Conservation (phyloP, 257 asterid species). For the Nicotiana otophora region DNA sequence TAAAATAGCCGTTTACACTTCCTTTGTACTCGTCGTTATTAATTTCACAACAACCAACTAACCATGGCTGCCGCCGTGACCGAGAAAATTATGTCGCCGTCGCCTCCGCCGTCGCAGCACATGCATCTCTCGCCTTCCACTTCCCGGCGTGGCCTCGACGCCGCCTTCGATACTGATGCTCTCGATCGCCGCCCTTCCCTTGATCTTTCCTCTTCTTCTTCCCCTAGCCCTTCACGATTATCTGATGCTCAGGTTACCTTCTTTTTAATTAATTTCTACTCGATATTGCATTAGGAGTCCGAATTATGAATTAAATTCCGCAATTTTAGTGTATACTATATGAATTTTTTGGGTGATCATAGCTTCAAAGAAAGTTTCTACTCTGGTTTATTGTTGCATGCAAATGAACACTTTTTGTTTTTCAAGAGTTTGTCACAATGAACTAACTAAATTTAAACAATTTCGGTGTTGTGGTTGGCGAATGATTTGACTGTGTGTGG, state of each 20-base stretch:
- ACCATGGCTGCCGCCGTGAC: constrained; percentile 56
- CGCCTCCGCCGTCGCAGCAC: constrained; percentile 45
- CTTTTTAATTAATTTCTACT: not conserved
- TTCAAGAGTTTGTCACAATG: not conserved
- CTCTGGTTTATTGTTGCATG: not conserved
- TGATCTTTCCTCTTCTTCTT: constrained; percentile 21
- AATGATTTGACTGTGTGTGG: not conserved
- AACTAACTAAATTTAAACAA: not conserved
- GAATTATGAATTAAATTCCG: not conserved
- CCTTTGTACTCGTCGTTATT: not conserved
- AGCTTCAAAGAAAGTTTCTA: not conserved
- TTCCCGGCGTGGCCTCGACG: constrained; percentile 33
- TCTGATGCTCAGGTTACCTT: constrained; percentile 48
- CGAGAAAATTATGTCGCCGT: constrained; percentile 46
- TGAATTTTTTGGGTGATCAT: not conserved
- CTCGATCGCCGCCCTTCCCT: constrained; percentile 37
- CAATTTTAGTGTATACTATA: no score
- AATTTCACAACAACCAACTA: not conserved
- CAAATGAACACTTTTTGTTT: not conserved
- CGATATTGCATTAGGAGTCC: not conserved
- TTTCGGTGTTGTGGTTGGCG: constrained; percentile 19
- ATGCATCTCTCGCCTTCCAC: constrained; percentile 25
- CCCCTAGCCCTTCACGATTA: constrained; percentile 33
- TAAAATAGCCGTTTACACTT: constrained; percentile 1
- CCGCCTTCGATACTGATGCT: constrained; percentile 33